Base-by-base conservation (phyloP, 2,329 filamentous ascomycete species). In the Zarea fungicola region DNA sequence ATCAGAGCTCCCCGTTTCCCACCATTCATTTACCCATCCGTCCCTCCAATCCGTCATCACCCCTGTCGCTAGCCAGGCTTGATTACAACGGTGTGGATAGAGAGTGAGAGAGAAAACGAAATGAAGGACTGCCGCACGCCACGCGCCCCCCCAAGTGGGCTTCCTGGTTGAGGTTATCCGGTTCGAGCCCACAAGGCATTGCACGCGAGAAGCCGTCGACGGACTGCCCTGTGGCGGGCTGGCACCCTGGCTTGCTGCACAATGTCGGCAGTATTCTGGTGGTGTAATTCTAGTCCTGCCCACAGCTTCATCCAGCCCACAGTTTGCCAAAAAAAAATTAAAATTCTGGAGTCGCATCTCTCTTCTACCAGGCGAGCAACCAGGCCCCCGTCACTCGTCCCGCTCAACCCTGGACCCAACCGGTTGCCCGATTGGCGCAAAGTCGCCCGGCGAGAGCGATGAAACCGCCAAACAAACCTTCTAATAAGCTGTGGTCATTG, bases 151-250 rank as follows among this genome's bases (percentile, higher is more conserved):
- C 18, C 11, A 44, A 37, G 47, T 32, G 25, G 32, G 21, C 21
- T 49, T 18, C 16, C 19, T 37, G 39, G 34, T 22, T 43, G 34
- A 43, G 47, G 47, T 43, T 49, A 48, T 49, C 37, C 46, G 44
- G 46, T 48, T 42, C 42, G 41, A 40, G 48, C 48, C 48, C 48
- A 45, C 48, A 50, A 50, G 48, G 42, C 48, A 45, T 41, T 40
- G 48, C 48, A 50, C 48, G 42, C 48, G 48, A 50, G 41, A 50
- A 40, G 42, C 48, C 29, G 42, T 48, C 46, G 39, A 48, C 46
- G 44, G 36, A 29, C 35, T 31, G 35, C 31, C 34, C 43, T 29
- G 43, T 14, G 29, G 45, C 28, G 36, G 45, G 45, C 42, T 35
- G 16, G 31, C 26, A 36, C 16, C 16, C 29, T 45, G 31, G 34